Evolutionary conservation across 371 early-diverging fungal genomes (phyloP), one percentile per base, ranked within the genome.

Genomic region (Cokeromyces recurvatus): DNA sequence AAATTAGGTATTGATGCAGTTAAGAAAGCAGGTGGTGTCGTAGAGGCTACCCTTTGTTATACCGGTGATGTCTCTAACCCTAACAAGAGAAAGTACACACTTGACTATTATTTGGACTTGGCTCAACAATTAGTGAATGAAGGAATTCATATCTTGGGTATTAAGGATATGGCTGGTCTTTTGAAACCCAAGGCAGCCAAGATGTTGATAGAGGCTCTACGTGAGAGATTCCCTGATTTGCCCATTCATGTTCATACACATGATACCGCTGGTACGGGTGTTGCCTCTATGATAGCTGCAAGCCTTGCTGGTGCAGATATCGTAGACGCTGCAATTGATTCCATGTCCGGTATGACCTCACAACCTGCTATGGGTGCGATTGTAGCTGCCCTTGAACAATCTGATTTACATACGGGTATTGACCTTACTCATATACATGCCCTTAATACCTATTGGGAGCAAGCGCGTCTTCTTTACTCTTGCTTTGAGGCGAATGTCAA

Each of bases 101-200:
- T 95, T 38, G 76, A 89, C n/a, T 96, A 96, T 81, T 96, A 93
- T 62, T 62, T 96, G 43, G 81, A 92, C 48, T 71, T 96, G 55
- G 85, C 89, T n/a, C 85, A 87, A 53, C 73, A 91, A 65, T 78
- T 96, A 1, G 95, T 91, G n/a, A 62, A 82, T 25, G 84, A 87
- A 49, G 95, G 94, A 43, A 94, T 94, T 63, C 94, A 96, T 52
- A 86, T 96, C 51, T 64, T 96, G 23, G 92, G 84, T 34, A 95
- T 96, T 68, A 96, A 96, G 76, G 97, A 96, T 59, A 96, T 96
- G 97, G 97, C 97, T 42, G 97, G 95, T 48, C 76, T 96, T 19
- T 78, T 96, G 48, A 94, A 92, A 72, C 97, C 97, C 12, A 69
- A 79, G 16, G 93, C 94, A 7, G 94, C 97, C 32, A 85, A 66